Evolutionary conservation across 768 basidiomycete genomes (phyloP).

Genomic region (Lentinula boryana): DNA sequence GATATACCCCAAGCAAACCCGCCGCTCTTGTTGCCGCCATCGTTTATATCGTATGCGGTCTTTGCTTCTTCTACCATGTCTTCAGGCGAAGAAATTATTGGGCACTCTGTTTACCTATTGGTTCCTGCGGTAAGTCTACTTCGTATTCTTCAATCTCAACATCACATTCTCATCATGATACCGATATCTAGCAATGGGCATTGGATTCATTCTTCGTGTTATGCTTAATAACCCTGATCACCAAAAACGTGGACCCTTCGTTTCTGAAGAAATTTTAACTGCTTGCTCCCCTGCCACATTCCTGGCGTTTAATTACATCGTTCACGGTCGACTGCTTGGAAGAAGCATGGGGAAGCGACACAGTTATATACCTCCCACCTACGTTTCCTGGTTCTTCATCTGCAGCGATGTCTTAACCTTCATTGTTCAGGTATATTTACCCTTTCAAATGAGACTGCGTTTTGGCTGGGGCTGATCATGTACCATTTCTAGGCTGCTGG

Average conservation of each 20-base stretch:
- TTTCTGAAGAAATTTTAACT: slow-evolving; percentile 16
- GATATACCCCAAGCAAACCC: slow-evolving; percentile 17
- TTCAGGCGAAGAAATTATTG: slow-evolving; percentile 19
- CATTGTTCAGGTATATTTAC: slow-evolving; percentile 18
- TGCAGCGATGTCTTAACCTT: slow-evolving; percentile 20
- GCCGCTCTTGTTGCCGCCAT: slow-evolving; percentile 17
- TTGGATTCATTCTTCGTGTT: slow-evolving; percentile 16
- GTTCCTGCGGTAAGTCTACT: slow-evolving; percentile 13
- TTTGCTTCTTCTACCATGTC: slow-evolving; percentile 15
- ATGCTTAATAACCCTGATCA: neutral
- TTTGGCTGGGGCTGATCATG: neutral
- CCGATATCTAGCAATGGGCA: neutral
- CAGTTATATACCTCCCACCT: slow-evolving; percentile 19
- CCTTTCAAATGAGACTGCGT: neutral
- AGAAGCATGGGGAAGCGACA: slow-evolving; percentile 13
- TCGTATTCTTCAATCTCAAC: neutral
- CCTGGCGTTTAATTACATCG: slow-evolving; percentile 27
- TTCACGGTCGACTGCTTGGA: slow-evolving; percentile 21
- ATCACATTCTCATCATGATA: neutral
- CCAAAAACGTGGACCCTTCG: slow-evolving; percentile 7
- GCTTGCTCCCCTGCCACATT: slow-evolving; percentile 21
- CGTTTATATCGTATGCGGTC: slow-evolving; percentile 13
- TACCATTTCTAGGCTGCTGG: slow-evolving; percentile 14
- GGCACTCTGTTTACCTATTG: slow-evolving; percentile 25
- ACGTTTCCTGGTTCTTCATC: slow-evolving; percentile 17